phyloP scores from a whole-genome alignment of 129 eudicot species.

The Flaveria sonorensis region DNA sequence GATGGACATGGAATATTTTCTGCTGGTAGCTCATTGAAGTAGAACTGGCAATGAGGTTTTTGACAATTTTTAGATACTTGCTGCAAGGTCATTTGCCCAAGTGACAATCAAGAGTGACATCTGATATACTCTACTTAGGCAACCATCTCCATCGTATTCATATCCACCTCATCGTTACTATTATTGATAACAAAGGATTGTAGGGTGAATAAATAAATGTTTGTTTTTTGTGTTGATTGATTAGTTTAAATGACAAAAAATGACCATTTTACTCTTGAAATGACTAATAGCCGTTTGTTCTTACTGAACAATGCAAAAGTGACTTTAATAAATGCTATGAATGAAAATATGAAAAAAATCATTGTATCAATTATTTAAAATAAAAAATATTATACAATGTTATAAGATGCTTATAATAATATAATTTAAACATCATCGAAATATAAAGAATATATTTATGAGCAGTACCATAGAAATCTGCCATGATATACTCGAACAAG shows the following conservation, averaged over 20 bases:
- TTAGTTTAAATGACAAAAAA: no score
- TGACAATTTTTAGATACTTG: constrained; percentile 73
- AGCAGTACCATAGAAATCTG: no score
- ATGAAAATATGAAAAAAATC: background rate
- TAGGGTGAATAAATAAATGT: no score
- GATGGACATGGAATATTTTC: constrained; percentile 86
- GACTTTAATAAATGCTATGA: background rate
- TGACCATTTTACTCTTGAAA: no score
- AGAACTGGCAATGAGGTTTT: constrained; percentile 81
- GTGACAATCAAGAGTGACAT: constrained; percentile 19
- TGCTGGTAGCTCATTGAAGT: constrained; percentile 73
- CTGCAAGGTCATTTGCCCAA: constrained; percentile 45
- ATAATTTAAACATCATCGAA: no score
- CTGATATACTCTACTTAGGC: background rate
- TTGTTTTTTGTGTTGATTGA: background rate
- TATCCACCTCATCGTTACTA: no score
- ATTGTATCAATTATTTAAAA: background rate
- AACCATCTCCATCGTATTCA: no score
- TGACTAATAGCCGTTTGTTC: no score
- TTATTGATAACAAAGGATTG: no score
- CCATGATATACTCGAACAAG: no score
- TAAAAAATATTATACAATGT: background rate
- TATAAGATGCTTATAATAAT: no score
- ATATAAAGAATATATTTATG: no score
- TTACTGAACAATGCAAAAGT: background rate